Evolutionary conservation across 345 rosid species (phyloP).

Genomic region (Gossypium anomalum): DNA sequence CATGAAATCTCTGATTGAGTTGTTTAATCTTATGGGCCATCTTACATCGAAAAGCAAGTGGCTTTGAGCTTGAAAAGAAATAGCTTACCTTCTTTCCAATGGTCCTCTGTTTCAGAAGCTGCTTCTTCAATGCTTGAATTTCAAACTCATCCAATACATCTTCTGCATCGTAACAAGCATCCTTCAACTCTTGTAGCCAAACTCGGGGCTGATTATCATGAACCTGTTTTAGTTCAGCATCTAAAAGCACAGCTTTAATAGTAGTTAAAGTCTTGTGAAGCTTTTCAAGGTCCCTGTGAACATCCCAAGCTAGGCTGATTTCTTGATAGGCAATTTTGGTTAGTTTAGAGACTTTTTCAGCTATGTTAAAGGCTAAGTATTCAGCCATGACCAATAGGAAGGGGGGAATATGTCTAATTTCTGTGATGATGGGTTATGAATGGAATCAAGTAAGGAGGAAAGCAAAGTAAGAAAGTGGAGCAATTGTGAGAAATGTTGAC

Average conservation of each 20-base stretch:
- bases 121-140: neutral
- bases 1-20: neutral
- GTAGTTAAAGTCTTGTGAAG: neutral
- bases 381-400: neutral
- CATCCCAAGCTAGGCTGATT: neutral
- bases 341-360: neutral
- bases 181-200: neutral
- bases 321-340: neutral
- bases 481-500: too few relatives aligned
- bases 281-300: neutral
- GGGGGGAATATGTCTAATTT: too few relatives aligned
- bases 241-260: neutral
- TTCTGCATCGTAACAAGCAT: neutral
- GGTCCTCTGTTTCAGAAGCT: neutral
- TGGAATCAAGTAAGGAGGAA: too few relatives aligned
- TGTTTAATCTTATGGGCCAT: constrained; percentile 1
- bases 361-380: neutral
- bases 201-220: neutral
- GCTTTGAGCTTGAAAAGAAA: neutral
- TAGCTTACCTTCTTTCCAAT: neutral
- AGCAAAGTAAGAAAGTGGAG: too few relatives aligned
- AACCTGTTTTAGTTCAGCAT: neutral
- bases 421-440: too few relatives aligned
- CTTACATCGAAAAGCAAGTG: neutral
- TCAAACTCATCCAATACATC: constrained; percentile 9